Base-by-base conservation (phyloP, 768 basidiomycete species). In the Gymnopilus dilepis region DNA sequence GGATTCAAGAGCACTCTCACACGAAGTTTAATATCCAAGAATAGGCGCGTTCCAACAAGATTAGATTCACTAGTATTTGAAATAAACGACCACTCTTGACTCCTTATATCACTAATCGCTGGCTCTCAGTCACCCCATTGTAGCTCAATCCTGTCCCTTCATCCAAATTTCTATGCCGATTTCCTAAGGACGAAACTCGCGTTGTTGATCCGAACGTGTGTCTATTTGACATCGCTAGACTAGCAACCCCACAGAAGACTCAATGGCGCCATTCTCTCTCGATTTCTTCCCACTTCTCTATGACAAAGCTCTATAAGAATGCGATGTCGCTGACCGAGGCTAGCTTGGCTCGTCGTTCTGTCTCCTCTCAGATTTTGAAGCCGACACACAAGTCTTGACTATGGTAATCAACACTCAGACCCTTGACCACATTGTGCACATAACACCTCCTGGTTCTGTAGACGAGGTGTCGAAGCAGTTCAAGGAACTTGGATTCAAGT, bases 361-460 rank as follows among this genome's bases (percentile, higher is more conserved):
- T 4, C n/a, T 31, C 31, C 28, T 28, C 6, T 24, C n/a, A n/a
- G n/a, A n/a, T n/a, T 40, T 42, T 24, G 11, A 24, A 21, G 17
- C 15, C 28, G 22, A 8, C 9, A 19, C 12, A 17, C 50, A 0
- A 0, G 19, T 24, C 17, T 28, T 22, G n/a, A 26, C 22, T 8
- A 62, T 62, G 61, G 5, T 41, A 15, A 45, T 62, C 31, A 70
- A 72, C 52, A 76, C 75, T 1, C 55, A 68, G 12, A 75, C 69
- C 9, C 71, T 91, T 7, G 90, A 92, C 65, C 90, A 92, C 65
- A 84, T 92, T 58, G 82, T 92, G 1, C 85, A 91, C 69, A 76
- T 92, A n/a, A 86, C 86, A 0, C 85, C 89, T 0, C 86, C 89
- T 2, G 87, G 83, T 0, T 78, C 84, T 0, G 77, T 91, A 7